These are phyloP conservation scores for Fusarium sterilihyphosum DNA, from an alignment of 2,329 filamentous ascomycete species.

Conservation along the genomic window DNA sequence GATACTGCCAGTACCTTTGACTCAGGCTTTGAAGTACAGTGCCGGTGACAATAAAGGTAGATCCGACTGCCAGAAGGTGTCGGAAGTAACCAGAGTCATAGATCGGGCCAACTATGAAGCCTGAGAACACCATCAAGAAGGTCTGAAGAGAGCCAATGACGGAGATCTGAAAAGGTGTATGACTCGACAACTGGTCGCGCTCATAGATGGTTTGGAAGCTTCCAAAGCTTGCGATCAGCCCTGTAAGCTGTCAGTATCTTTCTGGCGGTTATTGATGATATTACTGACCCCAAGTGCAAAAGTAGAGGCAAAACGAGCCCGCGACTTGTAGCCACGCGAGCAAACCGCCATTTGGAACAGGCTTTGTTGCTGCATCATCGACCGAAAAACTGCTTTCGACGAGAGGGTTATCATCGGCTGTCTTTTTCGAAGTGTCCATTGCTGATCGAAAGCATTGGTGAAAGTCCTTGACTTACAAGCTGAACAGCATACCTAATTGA, in stretches of 20 bases:
- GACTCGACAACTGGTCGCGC: neutral
- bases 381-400: neutral
- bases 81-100: constrained; percentile 37
- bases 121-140: constrained; percentile 39
- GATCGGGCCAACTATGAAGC: constrained; percentile 33
- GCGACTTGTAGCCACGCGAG: constrained; percentile 38
- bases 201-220: constrained; percentile 44
- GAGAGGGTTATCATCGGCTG: neutral
- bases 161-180: constrained; percentile 34
- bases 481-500: neutral
- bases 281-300: constrained; percentile 37
- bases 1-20: constrained; percentile 77
- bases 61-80: constrained; percentile 24
- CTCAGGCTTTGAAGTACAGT: constrained; percentile 34
- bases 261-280: neutral
- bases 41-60: constrained; percentile 29
- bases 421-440: neutral
- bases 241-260: neutral
- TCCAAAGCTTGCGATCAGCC: constrained; percentile 35
- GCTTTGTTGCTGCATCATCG: neutral
- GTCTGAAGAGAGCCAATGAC: constrained; percentile 36
- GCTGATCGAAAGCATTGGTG: neutral
- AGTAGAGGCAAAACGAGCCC: constrained; percentile 38
- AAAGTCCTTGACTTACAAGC: neutral
- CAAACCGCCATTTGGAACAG: constrained; percentile 23